These are phyloP conservation scores for Larix kaempferi DNA, from an alignment of 75 land plant species.

Conservation along the genomic window DNA sequence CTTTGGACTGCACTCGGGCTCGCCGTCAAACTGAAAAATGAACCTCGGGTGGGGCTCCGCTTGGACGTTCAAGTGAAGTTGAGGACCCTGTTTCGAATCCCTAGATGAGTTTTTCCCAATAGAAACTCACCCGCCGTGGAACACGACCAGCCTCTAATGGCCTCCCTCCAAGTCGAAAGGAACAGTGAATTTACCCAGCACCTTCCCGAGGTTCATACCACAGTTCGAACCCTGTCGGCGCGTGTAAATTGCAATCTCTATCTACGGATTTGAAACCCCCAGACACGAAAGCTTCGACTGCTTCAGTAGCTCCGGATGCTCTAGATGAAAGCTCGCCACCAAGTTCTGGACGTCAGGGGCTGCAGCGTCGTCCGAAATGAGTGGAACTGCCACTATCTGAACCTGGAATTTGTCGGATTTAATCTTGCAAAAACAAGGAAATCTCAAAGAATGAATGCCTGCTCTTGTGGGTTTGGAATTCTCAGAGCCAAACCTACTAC, in stretches of 20 bases:
- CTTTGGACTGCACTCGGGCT: constrained; percentile 83
- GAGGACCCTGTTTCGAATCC: constrained; percentile 35
- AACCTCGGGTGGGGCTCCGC: constrained; percentile 89
- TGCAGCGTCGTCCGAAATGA: constrained; percentile 22
- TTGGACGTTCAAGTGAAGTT: constrained; percentile 61
- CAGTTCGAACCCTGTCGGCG: constrained; percentile 63
- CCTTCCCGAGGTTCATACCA: constrained; percentile 53
- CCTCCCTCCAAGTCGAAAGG: constrained; percentile 48
- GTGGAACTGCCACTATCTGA: constrained; percentile 56
- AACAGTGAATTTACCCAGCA: constrained; percentile 63
- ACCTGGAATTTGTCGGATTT: constrained; percentile 44
- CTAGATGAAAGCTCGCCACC: constrained; percentile 69
- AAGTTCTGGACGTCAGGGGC: constrained; percentile 10
- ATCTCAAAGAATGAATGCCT: constrained; percentile 58
- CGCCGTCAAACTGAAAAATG: constrained; percentile 84
- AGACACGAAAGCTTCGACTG: constrained; percentile 36
- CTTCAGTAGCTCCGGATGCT: constrained; percentile 54
- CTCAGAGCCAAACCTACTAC: constrained; percentile 73
- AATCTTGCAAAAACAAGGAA: constrained; percentile 70
- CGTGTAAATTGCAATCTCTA: constrained; percentile 56
- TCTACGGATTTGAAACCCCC: constrained; percentile 12
- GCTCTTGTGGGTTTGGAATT: constrained; percentile 59
- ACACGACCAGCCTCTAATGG: constrained; percentile 29
- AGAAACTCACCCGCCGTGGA: constrained; percentile 55
- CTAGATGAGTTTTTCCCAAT: constrained; percentile 24